These are phyloP conservation scores for Mycoemilia scoparia DNA, from an alignment of 192 early-diverging fungal genomes.

Conservation along the genomic window DNA sequence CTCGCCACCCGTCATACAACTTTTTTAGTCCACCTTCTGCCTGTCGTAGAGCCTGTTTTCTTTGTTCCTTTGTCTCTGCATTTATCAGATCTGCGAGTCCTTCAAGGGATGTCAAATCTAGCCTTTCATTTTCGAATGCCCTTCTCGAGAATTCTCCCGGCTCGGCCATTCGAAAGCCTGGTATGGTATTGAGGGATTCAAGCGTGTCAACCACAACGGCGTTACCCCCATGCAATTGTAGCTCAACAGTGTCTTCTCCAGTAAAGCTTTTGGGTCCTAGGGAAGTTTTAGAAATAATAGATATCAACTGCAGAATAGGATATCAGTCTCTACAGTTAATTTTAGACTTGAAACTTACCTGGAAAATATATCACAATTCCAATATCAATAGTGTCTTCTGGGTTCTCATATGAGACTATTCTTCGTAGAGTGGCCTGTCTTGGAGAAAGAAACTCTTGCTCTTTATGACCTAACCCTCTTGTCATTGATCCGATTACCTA, in stretches of 20 bases:
- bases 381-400: no score
- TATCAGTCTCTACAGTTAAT: no score
- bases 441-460: no score
- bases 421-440: no score
- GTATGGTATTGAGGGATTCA: slow-evolving; percentile 25
- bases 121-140: slow-evolving; percentile 52
- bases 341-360: no score
- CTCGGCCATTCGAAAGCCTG: slow-evolving; percentile 42
- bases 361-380: no score
- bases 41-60: slow-evolving; percentile 44
- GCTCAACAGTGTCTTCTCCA: slow-evolving; percentile 55
- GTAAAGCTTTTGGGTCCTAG: slow-evolving; percentile 58
- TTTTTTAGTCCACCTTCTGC: slow-evolving; percentile 43
- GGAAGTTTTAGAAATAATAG: no score
- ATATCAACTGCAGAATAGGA: no score
- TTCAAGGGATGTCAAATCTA: slow-evolving; percentile 53
- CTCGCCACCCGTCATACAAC: slow-evolving; percentile 46
- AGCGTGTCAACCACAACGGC: slow-evolving; percentile 43
- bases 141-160: slow-evolving; percentile 57
- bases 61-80: slow-evolving; percentile 62
- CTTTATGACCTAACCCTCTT: no score
- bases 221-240: slow-evolving; percentile 56
- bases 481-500: no score
- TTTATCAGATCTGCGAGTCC: slow-evolving; percentile 57
- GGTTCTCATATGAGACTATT: no score